These are phyloP conservation scores for Aspergillus uvarum DNA, from an alignment of 2,329 filamentous ascomycete species.

Conservation along the genomic window DNA sequence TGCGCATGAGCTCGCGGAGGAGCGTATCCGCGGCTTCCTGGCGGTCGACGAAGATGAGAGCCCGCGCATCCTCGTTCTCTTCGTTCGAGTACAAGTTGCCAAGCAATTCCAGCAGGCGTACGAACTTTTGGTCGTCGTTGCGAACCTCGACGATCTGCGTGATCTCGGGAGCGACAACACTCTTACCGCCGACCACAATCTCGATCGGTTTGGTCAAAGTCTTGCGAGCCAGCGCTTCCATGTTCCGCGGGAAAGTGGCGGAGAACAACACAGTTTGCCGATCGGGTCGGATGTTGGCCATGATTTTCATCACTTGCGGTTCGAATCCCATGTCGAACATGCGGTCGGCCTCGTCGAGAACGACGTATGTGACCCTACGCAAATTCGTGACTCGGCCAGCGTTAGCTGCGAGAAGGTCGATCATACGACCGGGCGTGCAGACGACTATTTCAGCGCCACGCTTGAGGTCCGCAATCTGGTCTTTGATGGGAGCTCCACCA, in stretches of 20 bases:
- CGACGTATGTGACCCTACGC: conserved; percentile 84
- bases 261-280: conserved; percentile 95
- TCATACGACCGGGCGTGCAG: conserved; percentile 91
- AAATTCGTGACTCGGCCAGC: conserved; percentile 92
- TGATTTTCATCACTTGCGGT: conserved; percentile 95
- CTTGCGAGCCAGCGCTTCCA: conserved; percentile 87
- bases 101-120: conserved; percentile 78
- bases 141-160: conserved; percentile 89
- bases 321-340: conserved; percentile 99
- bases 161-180: conserved; percentile 67
- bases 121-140: conserved; percentile 78
- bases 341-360: conserved; percentile 93
- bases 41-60: conserved; percentile 86
- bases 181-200: conserved; percentile 87
- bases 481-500: conserved; percentile 91
- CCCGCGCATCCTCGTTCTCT: conserved; percentile 82
- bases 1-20: conserved; percentile 74
- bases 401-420: conserved; percentile 91
- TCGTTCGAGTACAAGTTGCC: conserved; percentile 74
- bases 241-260: conserved; percentile 90
- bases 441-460: conserved; percentile 93
- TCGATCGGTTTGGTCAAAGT: conserved; percentile 81
- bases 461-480: conserved; percentile 95
- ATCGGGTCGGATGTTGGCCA: conserved; percentile 86
- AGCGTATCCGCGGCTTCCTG: conserved; percentile 86